These are phyloP conservation scores for Nemophila menziesii DNA, from an alignment of 257 asterid species.

Conservation along the genomic window DNA sequence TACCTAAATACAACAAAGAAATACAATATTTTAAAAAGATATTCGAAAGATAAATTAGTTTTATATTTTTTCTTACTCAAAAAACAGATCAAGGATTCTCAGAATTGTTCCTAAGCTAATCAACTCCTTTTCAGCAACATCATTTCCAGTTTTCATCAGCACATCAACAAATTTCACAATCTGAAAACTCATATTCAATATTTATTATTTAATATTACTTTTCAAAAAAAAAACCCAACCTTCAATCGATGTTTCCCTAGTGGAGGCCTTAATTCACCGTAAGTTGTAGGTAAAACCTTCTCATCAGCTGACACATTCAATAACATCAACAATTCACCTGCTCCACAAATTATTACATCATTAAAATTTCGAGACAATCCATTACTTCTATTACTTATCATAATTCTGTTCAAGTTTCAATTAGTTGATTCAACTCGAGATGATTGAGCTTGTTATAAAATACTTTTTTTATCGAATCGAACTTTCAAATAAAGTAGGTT, in stretches of 20 bases:
- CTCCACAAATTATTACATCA: too few species aligned
- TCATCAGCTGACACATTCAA: conserved; percentile 69
- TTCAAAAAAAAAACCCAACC: too few species aligned
- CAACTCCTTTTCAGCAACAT: conserved; percentile 70
- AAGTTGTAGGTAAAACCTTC: conserved; percentile 61
- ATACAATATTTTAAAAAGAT: background rate
- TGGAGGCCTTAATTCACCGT: conserved; percentile 94
- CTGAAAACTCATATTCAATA: too few species aligned
- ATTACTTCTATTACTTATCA: too few species aligned
- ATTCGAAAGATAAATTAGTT: background rate
- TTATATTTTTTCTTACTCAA: conserved; percentile 38
- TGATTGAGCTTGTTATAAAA: too few species aligned
- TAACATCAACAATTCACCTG: conserved; percentile 75
- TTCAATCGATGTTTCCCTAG: conserved; percentile 90
- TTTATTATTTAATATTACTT: too few species aligned
- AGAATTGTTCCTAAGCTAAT: conserved; percentile 66
- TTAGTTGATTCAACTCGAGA: too few species aligned
- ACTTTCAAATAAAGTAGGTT: too few species aligned
- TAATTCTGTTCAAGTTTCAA: too few species aligned
- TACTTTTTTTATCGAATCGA: too few species aligned
- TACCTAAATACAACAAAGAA: conserved; percentile 35
- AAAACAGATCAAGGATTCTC: conserved; percentile 77
- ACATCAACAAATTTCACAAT: conserved; percentile 76
- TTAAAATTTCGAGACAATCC: too few species aligned
- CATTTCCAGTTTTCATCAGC: conserved; percentile 74